These are phyloP conservation scores for Cercophora sp. DNA, from an alignment of 495 filamentous ascomycete genomes.

Conservation along the genomic window DNA sequence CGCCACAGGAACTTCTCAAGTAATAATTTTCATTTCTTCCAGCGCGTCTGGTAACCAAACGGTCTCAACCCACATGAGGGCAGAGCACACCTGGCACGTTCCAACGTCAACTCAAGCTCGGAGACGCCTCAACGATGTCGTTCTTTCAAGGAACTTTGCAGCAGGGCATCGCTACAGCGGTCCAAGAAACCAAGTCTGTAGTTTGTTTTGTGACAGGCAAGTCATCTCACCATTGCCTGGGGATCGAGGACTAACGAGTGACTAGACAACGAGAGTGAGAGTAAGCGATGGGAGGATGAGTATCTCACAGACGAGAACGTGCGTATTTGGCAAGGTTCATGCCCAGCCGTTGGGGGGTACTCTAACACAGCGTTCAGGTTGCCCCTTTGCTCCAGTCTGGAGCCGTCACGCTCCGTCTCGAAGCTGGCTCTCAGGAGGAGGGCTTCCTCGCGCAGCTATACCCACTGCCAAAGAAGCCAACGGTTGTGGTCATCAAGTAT, in stretches of 20 bases:
- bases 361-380: too few species aligned
- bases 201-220: conserved; percentile 50
- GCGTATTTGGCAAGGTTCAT: too few species aligned
- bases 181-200: conserved; percentile 53
- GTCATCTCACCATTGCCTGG: not conserved
- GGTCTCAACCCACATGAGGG: too few species aligned
- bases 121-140: conserved; percentile 39
- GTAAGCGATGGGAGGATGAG: conserved; percentile 69
- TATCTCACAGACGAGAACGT: conserved; percentile 61
- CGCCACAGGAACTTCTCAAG: too few species aligned
- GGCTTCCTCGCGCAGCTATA: conserved; percentile 76
- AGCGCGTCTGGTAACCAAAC: too few species aligned
- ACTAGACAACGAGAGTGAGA: conserved; percentile 60
- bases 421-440: conserved; percentile 70
- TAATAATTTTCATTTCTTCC: too few species aligned
- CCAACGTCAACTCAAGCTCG: not conserved
- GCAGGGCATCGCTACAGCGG: conserved; percentile 69
- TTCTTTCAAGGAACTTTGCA: conserved; percentile 79
- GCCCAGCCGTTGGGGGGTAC: too few species aligned
- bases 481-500: conserved; percentile 72
- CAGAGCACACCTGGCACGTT: too few species aligned
- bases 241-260: not conserved
- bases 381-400: conserved; percentile 48
- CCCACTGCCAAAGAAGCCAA: conserved; percentile 67
- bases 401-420: conserved; percentile 64